Conservation (phyloP, 345 rosid genomes). For the Moricandia arvensis region DNA sequence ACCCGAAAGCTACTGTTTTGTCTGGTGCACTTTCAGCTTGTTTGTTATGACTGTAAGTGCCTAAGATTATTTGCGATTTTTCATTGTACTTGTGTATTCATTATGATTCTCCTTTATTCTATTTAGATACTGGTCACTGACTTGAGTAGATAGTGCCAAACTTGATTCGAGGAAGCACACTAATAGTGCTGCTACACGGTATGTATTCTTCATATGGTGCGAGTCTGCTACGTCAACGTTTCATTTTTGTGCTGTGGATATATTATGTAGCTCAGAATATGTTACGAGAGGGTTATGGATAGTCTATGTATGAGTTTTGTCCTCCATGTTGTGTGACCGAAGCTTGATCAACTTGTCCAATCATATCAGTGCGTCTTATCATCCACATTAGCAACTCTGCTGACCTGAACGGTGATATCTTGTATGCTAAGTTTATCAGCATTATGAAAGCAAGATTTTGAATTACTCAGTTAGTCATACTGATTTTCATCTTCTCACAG, state of each 20-base stretch:
- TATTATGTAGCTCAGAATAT: too few relatives aligned
- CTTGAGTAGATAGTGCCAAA: conserved; percentile 97
- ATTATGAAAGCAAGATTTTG: background rate
- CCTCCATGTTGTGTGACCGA: background rate
- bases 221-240: background rate
- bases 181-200: conserved; percentile 98
- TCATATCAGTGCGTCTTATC: background rate
- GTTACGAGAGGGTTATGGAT: too few relatives aligned
- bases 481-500: background rate
- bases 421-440: background rate
- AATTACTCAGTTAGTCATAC: too few relatives aligned
- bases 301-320: background rate
- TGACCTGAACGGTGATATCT: background rate
- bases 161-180: conserved; percentile 99
- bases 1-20: conserved; percentile 87
- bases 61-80: background rate
- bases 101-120: conserved; percentile 15
- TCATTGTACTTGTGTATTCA: background rate
- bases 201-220: background rate
- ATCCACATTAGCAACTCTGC: background rate
- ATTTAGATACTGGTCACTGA: conserved; percentile 24
- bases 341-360: background rate
- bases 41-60: conserved; percentile 92
- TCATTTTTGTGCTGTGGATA: background rate
- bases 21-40: conserved; percentile 94